Conservation (phyloP, 331 rosid species). For the Cydonia oblonga region DNA sequence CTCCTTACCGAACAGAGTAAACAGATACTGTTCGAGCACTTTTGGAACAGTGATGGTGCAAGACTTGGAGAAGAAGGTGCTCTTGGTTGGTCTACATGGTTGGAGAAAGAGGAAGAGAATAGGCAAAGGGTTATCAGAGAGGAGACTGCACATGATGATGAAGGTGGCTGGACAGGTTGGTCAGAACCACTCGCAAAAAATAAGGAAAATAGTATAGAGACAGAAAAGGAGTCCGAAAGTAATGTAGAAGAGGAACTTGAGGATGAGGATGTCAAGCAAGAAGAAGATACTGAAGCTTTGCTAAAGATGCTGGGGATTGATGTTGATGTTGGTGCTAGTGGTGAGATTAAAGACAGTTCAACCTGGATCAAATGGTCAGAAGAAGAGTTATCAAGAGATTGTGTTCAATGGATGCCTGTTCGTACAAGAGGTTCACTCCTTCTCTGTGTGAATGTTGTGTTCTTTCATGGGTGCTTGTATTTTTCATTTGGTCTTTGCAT, state of each 20-base stretch:
- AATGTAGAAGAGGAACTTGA: constrained; percentile 43
- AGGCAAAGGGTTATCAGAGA: constrained; percentile 57
- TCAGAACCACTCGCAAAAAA: constrained; percentile 56
- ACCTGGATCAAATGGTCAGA: constrained; percentile 88
- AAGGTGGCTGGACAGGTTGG: constrained; percentile 99
- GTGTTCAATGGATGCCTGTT: constrained; percentile 86
- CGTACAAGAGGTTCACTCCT: constrained; percentile 29
- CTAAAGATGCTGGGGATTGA: constrained; percentile 79
- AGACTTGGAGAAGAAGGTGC: constrained; percentile 94
- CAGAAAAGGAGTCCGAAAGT: constrained; percentile 25
- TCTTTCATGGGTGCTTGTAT: background rate
- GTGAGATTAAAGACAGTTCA: constrained; percentile 53
- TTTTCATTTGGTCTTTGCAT: background rate
- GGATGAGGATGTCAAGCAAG: constrained; percentile 35
- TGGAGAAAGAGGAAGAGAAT: constrained; percentile 88
- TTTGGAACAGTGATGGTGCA: constrained; percentile 69
- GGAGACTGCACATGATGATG: constrained; percentile 39
- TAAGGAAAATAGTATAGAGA: constrained; percentile 17
- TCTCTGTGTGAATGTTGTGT: constrained; percentile 1
- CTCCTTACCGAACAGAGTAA: constrained; percentile 71
- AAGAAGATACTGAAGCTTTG: constrained; percentile 73
- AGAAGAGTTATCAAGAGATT: constrained; percentile 79
- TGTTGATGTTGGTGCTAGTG: constrained; percentile 42
- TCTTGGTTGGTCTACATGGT: constrained; percentile 89
- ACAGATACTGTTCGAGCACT: constrained; percentile 73